Conservation (phyloP, 108 stramenopile genomes). For the Schizochytrium sp. region DNA sequence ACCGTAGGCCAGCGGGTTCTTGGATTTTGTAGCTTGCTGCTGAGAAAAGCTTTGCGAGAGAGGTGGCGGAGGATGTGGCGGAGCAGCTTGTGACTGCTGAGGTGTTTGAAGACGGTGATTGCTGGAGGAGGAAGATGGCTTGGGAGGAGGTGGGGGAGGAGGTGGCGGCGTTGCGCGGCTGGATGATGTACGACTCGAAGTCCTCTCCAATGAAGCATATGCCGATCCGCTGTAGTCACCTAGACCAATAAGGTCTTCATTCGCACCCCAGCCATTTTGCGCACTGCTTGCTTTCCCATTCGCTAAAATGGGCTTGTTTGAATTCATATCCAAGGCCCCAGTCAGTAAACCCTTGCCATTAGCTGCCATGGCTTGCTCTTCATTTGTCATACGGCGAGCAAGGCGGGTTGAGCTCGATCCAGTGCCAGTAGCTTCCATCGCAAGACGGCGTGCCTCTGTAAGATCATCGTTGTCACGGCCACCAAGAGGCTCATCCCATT, state of each 20-base stretch:
- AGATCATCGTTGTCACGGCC: constrained; percentile 50
- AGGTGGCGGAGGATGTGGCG: not conserved
- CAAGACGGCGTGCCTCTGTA: not conserved
- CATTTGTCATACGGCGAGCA: constrained; percentile 1
- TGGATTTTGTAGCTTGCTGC: not conserved
- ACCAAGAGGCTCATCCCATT: not conserved
- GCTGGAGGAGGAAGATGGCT: too few species aligned
- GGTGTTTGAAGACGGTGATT: too few species aligned
- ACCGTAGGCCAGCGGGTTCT: not conserved
- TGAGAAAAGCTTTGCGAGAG: too few species aligned
- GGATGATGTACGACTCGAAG: too few species aligned
- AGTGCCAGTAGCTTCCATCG: not conserved
- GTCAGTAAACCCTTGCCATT: not conserved
- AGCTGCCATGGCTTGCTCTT: constrained; percentile 26
- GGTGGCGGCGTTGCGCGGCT: too few species aligned
- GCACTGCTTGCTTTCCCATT: not conserved
- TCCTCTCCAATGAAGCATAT: not conserved
- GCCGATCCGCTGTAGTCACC: not conserved
- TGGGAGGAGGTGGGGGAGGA: too few species aligned
- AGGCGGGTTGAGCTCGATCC: too few species aligned
- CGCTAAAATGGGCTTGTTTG: not conserved
- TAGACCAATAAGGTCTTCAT: not conserved
- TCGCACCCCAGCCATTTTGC: not conserved
- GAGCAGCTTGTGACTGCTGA: not conserved
- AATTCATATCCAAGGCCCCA: not conserved